Evolutionary conservation across 2,329 filamentous ascomycete genomes (phyloP), one percentile per base, ranked within the genome.

Genomic region (Aspergillus sp.): DNA sequence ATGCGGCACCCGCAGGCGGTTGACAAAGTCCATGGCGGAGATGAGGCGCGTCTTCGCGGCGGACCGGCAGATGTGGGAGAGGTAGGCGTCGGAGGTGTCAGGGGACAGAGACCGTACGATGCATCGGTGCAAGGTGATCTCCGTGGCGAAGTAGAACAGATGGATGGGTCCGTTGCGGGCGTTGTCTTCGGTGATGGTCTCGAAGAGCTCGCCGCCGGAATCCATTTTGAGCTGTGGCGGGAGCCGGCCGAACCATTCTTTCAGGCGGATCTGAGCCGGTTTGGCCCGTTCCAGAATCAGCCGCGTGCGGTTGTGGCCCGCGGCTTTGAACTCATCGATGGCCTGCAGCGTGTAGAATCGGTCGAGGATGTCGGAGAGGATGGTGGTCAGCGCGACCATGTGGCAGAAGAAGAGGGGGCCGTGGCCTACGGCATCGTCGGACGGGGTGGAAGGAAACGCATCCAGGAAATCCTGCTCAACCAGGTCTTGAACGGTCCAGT

Each of bases 1-100:
- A 64, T 97, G 92, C 33, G 86, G 84, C 0, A 90, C 90, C 42
- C 88, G 90, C 30, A 97, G 82, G 0, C 93, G 87, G 73, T 96
- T 96, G 63, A 96, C 91, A 72, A 96, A 96, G 69, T 97, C 93
- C 89, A 97, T 95, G 58, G 92, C 91, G 19, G 89, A 95, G 66
- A 96, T 96, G 32, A 97, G 81, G 5, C 93, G 87, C 0, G 93
- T 95, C 71, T 96, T 96, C 49, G 93, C 93, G 3, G 93, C 93
- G 52, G 87, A 92, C 49, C 93, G 90, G 72, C 92, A 96, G 61
- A 96, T 96, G 71, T 95, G 90, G 50, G 91, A 83, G 46, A 95
- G 84, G 63, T 96, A 95, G 0, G 87, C 82, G 66, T 95, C 90
- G 36, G 86, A 64, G 33, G 71, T 73, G 17, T 75, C 78, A 3